Evolutionary conservation across 768 basidiomycete species (phyloP).

Genomic region (Hericium rajendrae): DNA sequence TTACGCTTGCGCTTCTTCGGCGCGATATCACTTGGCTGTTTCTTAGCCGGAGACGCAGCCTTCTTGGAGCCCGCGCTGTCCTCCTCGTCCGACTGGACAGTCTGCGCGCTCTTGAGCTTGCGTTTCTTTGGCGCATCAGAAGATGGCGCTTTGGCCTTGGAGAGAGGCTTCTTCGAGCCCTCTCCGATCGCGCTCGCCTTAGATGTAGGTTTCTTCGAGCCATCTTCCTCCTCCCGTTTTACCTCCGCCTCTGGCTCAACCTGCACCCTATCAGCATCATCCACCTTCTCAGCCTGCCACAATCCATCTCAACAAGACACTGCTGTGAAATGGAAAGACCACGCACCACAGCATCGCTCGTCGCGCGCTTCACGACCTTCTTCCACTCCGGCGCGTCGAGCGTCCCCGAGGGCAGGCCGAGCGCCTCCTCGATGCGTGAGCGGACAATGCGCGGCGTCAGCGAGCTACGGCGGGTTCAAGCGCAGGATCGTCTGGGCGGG

Average conservation of each 20-base stretch:
- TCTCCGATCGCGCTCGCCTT: background rate
- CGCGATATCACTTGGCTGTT: background rate
- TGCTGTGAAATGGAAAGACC: conserved; percentile 2
- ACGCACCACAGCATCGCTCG: conserved; percentile 28
- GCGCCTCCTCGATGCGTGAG: conserved; percentile 35
- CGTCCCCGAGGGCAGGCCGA: conserved; percentile 33
- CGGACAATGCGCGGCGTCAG: conserved; percentile 45
- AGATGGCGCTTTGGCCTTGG: background rate
- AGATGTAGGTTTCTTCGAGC: background rate
- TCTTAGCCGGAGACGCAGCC: background rate
- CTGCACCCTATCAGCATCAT: background rate
- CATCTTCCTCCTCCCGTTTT: background rate
- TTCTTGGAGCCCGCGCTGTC: background rate
- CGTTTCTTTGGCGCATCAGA: background rate
- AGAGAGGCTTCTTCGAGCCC: background rate
- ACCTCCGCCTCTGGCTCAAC: background rate
- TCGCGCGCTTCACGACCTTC: conserved; percentile 33
- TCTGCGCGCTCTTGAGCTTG: background rate
- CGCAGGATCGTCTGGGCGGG: too few species aligned
- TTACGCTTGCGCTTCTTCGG: background rate
- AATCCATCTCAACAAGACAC: background rate
- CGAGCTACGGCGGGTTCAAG: conserved; percentile 19
- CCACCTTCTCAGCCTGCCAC: background rate
- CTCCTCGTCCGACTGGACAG: background rate
- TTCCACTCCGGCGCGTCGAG: conserved; percentile 39